A percentile compares a stretch with the other conserved stretches of the same genome.
phyloP scores from a whole-genome alignment of 208 protist genomes.

The Trypanosoma rangeli region DNA sequence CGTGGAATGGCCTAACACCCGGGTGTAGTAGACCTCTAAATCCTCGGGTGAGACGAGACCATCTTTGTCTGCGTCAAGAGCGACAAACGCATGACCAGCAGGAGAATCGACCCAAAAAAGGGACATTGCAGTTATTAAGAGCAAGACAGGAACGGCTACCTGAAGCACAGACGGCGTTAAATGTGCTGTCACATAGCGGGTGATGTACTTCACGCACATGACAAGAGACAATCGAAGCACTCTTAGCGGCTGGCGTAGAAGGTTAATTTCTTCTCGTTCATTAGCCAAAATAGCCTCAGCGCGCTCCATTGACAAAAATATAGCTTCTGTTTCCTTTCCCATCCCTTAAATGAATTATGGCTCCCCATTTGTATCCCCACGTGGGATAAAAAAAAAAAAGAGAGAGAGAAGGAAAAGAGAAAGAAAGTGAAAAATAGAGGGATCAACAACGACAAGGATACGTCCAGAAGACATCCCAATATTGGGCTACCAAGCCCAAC shows the following conservation, averaged over 20 bases:
- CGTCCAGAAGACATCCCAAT: neutral
- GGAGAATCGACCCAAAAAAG: conserved; percentile 43
- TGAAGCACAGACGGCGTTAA: conserved; percentile 33
- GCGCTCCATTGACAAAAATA: conserved; percentile 28
- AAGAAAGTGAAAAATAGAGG: neutral
- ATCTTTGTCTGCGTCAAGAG: conserved; percentile 55
- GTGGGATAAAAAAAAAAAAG: neutral
- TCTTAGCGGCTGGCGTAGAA: conserved; percentile 41
- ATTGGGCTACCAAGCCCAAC: neutral
- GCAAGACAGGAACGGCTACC: conserved; percentile 43
- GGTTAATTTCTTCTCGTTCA: conserved; percentile 42
- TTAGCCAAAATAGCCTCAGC: conserved; percentile 34
- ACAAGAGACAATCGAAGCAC: conserved; percentile 38
- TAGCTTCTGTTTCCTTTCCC: conserved; percentile 1
- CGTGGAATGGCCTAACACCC: conserved; percentile 30
- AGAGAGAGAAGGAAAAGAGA: neutral
- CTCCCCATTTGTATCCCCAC: neutral
- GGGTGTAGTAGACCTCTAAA: conserved; percentile 58
- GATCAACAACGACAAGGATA: neutral
- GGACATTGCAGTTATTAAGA: conserved; percentile 39
- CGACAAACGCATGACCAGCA: conserved; percentile 36
- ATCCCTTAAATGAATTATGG: neutral
- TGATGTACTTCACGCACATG: conserved; percentile 26
- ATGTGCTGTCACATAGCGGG: conserved; percentile 21
- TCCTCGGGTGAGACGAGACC: conserved; percentile 46